Evolutionary conservation across 139 green algal genomes (phyloP).

Genomic region (Micractinium conductrix): DNA sequence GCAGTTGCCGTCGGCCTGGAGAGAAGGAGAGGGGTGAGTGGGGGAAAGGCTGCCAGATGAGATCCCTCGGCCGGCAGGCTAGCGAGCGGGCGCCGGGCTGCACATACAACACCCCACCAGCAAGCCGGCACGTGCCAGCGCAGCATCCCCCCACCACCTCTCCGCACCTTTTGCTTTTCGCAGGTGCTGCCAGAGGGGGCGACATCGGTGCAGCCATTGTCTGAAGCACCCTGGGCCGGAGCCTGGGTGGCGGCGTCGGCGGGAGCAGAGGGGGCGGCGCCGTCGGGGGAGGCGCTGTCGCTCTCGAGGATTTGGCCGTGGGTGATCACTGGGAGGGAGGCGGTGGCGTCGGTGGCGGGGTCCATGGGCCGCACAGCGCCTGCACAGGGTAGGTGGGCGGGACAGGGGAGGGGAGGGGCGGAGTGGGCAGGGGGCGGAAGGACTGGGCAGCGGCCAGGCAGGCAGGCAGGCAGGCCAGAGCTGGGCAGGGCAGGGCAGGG

Average conservation of each 20-base stretch:
- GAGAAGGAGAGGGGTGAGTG: not conserved
- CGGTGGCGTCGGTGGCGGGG: not conserved
- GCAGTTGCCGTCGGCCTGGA: slow-evolving; percentile 16
- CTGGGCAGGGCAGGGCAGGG: not conserved
- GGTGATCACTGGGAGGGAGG: not conserved
- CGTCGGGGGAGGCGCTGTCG: not conserved
- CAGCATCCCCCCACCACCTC: no score
- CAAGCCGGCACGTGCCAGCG: no score
- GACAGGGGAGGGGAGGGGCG: not conserved
- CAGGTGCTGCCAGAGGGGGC: slow-evolving; percentile 8
- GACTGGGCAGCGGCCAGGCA: no score
- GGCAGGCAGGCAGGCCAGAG: not conserved
- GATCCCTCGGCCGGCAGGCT: not conserved
- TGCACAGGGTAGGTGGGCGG: not conserved
- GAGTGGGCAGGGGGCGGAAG: not conserved
- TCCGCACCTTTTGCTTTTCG: slow-evolving; percentile 17
- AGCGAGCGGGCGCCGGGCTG: not conserved
- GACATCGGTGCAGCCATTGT: slow-evolving; percentile 24
- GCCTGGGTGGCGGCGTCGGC: slow-evolving; percentile 2
- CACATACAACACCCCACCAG: no score
- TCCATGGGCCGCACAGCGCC: slow-evolving; percentile 4
- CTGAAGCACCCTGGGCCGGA: not conserved
- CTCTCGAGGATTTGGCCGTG: not conserved
- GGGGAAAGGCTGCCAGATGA: not conserved
- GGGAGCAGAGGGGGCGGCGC: not conserved